phyloP scores from a whole-genome alignment of 2,329 filamentous ascomycete species.

The Arachnomyces sp. region DNA sequence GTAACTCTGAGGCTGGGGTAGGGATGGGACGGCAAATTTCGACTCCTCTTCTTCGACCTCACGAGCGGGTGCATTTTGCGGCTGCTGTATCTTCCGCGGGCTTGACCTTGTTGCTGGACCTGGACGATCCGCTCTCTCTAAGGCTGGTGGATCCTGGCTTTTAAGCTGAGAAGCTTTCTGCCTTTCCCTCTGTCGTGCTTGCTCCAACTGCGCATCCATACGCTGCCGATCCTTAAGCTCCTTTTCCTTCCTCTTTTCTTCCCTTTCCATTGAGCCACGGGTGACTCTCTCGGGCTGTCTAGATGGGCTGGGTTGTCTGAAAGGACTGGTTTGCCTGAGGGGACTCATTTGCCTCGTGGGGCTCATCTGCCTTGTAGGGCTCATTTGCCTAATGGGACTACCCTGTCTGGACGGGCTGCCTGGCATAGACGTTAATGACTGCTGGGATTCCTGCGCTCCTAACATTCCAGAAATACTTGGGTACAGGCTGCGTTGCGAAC shows the following conservation, averaged over 20 bases:
- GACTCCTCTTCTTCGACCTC: conserved; percentile 26
- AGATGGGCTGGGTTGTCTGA: conserved; percentile 19
- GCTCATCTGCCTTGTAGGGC: conserved; percentile 13
- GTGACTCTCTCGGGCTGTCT: conserved; percentile 41
- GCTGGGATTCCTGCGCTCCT: conserved; percentile 12
- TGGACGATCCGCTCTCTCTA: conserved; percentile 26
- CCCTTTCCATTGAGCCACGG: conserved; percentile 51
- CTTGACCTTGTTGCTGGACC: conserved; percentile 14
- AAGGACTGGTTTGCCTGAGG: neutral
- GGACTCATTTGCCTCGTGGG: conserved; percentile 28
- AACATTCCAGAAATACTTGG: conserved; percentile 16
- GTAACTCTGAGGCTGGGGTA: conserved; percentile 16
- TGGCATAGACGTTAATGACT: conserved; percentile 16
- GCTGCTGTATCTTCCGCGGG: conserved; percentile 20
- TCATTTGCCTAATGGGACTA: conserved; percentile 11
- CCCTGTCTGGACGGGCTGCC: conserved; percentile 29
- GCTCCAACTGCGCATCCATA: conserved; percentile 30
- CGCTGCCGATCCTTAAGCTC: conserved; percentile 26
- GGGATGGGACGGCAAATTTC: conserved; percentile 20
- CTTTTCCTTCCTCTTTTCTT: conserved; percentile 29
- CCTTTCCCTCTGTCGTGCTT: conserved; percentile 26
- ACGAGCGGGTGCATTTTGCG: conserved; percentile 21
- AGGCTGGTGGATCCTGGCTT: conserved; percentile 19
- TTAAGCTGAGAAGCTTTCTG: conserved; percentile 15
- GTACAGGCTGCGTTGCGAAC: conserved; percentile 22